Evolutionary conservation across 1,284 basidiomycete genomes (phyloP).

Genomic region (Moniliella sp.): DNA sequence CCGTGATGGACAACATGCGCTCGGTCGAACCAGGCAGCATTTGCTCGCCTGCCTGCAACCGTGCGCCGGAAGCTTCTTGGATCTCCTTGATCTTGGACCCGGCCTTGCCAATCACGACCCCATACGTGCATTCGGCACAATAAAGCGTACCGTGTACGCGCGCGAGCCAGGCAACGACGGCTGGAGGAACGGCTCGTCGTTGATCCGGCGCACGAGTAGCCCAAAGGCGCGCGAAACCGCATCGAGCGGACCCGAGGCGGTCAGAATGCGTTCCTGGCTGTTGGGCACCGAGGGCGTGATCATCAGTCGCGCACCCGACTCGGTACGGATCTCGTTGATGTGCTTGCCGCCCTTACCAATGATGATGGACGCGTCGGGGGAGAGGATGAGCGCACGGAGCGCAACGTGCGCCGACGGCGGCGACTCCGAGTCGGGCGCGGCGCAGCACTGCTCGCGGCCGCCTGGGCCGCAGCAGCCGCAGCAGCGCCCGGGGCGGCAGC

Average conservation of each 20-base stretch:
- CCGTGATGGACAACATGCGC: constrained; percentile 74
- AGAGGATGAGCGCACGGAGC: constrained; percentile 55
- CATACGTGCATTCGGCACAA: constrained; percentile 98
- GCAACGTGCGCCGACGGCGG: background rate
- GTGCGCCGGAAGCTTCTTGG: constrained; percentile 87
- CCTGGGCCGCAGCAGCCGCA: too few relatives aligned
- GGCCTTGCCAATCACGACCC: constrained; percentile 95
- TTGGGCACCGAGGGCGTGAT: constrained; percentile 38
- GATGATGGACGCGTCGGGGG: constrained; percentile 95
- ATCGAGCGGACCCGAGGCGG: constrained; percentile 87
- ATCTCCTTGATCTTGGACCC: constrained; percentile 99
- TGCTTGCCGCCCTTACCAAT: constrained; percentile 89
- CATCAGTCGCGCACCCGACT: constrained; percentile 54
- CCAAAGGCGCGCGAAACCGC: constrained; percentile 96
- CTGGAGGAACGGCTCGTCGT: constrained; percentile 93
- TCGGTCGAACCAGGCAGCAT: constrained; percentile 98
- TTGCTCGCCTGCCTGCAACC: constrained; percentile 83
- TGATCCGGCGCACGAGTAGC: constrained; percentile 90
- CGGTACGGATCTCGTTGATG: constrained; percentile 94
- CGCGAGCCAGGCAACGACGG: constrained; percentile 90
- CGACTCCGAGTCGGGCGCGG: too few relatives aligned
- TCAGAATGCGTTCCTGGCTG: constrained; percentile 90
- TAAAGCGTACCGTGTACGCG: constrained; percentile 85
- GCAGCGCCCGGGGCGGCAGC: too few relatives aligned
- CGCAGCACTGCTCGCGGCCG: too few relatives aligned